Conservation (phyloP, 2,329 filamentous ascomycete species). For the Hirsutella thompsonii region DNA sequence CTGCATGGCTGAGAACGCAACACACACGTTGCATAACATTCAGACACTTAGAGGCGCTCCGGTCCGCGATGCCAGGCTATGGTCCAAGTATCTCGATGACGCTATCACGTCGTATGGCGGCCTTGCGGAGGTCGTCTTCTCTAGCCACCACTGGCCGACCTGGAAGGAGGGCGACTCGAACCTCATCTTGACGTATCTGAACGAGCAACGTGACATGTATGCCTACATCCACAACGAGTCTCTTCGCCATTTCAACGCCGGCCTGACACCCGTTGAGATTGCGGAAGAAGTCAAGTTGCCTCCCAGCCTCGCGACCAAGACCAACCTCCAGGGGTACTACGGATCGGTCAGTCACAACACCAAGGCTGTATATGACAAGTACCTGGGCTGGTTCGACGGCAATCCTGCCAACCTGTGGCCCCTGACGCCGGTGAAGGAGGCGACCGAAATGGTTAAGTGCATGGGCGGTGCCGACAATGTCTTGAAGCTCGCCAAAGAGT, state of each 20-base stretch:
- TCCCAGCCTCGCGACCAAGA: constrained; percentile 12
- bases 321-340: constrained; percentile 19
- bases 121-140: constrained; percentile 20
- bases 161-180: constrained; percentile 15
- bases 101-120: constrained; percentile 20
- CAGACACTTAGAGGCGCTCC: constrained; percentile 25
- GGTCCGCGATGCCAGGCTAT: constrained; percentile 25
- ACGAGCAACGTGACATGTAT: constrained; percentile 25
- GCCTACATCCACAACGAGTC: constrained; percentile 27
- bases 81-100: constrained; percentile 24
- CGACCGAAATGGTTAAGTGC: constrained; percentile 19
- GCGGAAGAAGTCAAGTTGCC: constrained; percentile 23
- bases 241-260: constrained; percentile 22
- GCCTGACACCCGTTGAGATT: constrained; percentile 23
- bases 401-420: constrained; percentile 7
- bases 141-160: constrained; percentile 28
- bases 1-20: constrained; percentile 24
- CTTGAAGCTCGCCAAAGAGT: constrained; percentile 16
- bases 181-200: constrained; percentile 12
- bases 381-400: constrained; percentile 11
- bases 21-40: constrained; percentile 27
- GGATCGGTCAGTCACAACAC: constrained; percentile 24
- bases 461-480: constrained; percentile 20
- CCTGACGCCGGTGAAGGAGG: constrained; percentile 12
- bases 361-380: constrained; percentile 14